phyloP scores from a whole-genome alignment of 2,329 filamentous ascomycete species.

The Ophiostoma piceae region DNA sequence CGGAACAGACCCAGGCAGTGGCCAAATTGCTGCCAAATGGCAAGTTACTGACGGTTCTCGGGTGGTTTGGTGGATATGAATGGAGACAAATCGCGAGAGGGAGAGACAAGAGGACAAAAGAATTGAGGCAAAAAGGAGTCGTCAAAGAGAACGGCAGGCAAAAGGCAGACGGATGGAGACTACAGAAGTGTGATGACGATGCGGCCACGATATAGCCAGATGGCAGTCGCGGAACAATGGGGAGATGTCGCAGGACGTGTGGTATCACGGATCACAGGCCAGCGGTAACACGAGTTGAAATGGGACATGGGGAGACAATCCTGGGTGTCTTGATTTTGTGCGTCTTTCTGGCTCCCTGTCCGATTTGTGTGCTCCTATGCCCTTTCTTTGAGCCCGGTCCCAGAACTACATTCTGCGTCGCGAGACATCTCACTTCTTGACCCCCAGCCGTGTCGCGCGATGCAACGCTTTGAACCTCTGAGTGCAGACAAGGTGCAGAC shows the following conservation, averaged over 20 bases:
- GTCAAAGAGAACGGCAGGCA: not conserved
- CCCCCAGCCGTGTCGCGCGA: not conserved
- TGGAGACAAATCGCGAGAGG: not conserved
- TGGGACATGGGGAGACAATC: not conserved
- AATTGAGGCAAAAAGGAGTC: not conserved
- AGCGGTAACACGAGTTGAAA: not conserved
- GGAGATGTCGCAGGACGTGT: not conserved
- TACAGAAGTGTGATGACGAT: not conserved
- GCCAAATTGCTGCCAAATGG: no score
- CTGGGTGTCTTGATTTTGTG: not conserved
- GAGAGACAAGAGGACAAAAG: not conserved
- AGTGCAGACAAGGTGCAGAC: not conserved
- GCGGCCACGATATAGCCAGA: not conserved
- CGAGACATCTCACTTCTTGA: not conserved
- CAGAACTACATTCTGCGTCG: slow-evolving; percentile 7
- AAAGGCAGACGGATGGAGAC: not conserved
- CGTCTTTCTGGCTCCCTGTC: not conserved
- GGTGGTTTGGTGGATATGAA: not conserved
- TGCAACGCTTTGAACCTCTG: not conserved
- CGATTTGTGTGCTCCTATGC: not conserved
- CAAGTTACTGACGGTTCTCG: not conserved
- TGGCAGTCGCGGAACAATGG: not conserved
- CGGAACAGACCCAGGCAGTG: not conserved
- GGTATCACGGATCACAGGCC: not conserved
- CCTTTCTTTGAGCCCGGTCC: not conserved